phyloP scores from a whole-genome alignment of 192 early-diverging fungal genomes.

The Radiomyces spectabilis region DNA sequence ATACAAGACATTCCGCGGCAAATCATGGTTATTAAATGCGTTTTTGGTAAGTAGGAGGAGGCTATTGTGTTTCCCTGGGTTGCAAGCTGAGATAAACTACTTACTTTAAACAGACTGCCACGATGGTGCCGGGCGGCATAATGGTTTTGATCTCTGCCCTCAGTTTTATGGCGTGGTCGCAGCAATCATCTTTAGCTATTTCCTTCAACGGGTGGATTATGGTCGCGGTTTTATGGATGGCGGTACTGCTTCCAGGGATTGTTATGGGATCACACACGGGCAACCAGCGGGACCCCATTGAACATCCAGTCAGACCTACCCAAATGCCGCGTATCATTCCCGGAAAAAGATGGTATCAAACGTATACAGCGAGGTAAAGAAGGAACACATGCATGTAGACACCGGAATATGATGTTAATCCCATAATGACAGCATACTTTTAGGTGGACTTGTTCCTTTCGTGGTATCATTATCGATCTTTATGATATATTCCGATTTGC shows the following conservation, averaged over 20 bases:
- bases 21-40: conserved; percentile 63
- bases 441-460: conserved; percentile 51
- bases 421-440: conserved; percentile 27
- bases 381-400: no score
- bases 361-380: conserved; percentile 35
- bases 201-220: conserved; percentile 83
- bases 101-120: conserved; percentile 35
- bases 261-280: conserved; percentile 86
- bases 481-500: conserved; percentile 64
- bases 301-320: conserved; percentile 84
- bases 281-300: conserved; percentile 19
- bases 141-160: conserved; percentile 59
- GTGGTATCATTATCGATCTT: conserved; percentile 63
- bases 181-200: conserved; percentile 82
- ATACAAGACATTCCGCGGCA: conserved; percentile 63
- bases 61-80: no score
- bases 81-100: no score
- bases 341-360: conserved; percentile 66
- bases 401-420: no score
- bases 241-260: conserved; percentile 71
- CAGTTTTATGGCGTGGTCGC: conserved; percentile 83
- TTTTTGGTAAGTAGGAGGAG: conserved; percentile 39
- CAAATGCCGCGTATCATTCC: conserved; percentile 92
- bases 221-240: conserved; percentile 73
- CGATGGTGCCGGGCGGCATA: conserved; percentile 50